Evolutionary conservation across 768 basidiomycete species (phyloP).

Genomic region (Kondoa malvinella): DNA sequence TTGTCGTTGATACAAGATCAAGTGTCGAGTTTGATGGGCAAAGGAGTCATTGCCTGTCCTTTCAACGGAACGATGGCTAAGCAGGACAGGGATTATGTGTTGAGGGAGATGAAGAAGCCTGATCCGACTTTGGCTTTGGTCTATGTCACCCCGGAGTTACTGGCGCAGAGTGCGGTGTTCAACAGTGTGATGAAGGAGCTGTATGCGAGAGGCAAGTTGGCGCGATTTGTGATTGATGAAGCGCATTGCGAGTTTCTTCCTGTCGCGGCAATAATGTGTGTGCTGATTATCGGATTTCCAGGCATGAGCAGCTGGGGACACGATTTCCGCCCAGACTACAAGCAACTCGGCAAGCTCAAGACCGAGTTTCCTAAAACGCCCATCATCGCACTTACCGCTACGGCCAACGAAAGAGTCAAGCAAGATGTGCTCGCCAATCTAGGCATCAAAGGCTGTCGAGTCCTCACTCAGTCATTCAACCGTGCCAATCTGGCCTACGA

Average conservation of each 20-base stretch:
- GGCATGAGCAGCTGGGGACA: background rate
- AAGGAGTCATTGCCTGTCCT: slow-evolving; percentile 51
- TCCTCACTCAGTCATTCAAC: slow-evolving; percentile 73
- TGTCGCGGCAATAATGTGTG: slow-evolving; percentile 92
- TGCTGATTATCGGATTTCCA: background rate
- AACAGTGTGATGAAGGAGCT: slow-evolving; percentile 44
- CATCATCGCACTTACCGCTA: slow-evolving; percentile 92
- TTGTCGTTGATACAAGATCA: slow-evolving; percentile 81
- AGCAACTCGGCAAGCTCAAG: slow-evolving; percentile 49
- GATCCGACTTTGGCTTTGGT: slow-evolving; percentile 44
- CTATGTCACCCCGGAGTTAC: slow-evolving; percentile 83
- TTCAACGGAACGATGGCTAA: slow-evolving; percentile 42
- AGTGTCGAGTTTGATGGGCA: slow-evolving; percentile 47
- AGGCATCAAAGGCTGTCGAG: slow-evolving; percentile 42
- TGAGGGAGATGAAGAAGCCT: slow-evolving; percentile 27
- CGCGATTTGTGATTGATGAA: slow-evolving; percentile 87
- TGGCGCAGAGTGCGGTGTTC: slow-evolving; percentile 43
- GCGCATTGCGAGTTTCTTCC: slow-evolving; percentile 52
- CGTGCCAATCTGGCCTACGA: slow-evolving; percentile 74
- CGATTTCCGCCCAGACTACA: slow-evolving; percentile 41
- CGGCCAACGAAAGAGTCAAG: slow-evolving; percentile 61
- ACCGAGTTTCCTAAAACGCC: slow-evolving; percentile 60
- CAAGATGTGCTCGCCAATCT: slow-evolving; percentile 62
- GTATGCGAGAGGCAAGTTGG: slow-evolving; percentile 44
- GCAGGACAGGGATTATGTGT: slow-evolving; percentile 28